Evolutionary conservation across 208 protist species (phyloP), one percentile per base, ranked within the genome.

Genomic region (Trypanosoma grayi): DNA sequence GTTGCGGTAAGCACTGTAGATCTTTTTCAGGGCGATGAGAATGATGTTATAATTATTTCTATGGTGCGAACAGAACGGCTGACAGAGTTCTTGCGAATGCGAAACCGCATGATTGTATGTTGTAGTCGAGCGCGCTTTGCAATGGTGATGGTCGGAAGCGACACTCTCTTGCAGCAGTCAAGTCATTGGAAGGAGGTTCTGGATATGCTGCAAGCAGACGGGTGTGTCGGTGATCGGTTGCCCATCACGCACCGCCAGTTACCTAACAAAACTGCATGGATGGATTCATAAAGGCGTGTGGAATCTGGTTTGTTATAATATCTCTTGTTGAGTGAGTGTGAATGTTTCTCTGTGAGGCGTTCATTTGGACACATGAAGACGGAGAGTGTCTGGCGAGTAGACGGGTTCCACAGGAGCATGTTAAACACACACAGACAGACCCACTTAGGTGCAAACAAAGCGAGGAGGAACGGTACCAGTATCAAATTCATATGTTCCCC

Each of bases 1-100:
- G 79, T 95, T 28, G 74, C 66, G 2, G 83, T 98, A 39, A 81
- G 78, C 54, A 98, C 96, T 30, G 88, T 99, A 5, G 96, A 98
- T 75, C 86, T 96, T 20, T 98, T 89, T 76, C 97, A 99, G 60
- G 97, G 97, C 18, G 91, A 97, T 53, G 96, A 98, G 76, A 93
- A 92, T 47, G 91, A 98, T 50, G 58, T 98, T 27, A 84, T 98
- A 13, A 81, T 99, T 47, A 61, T 98, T 28, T 97, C 92, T 2
- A 60, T 97, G 25, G 95, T 98, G 37, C 87, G 97, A 3, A 97
- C 89, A 33, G 94, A 96, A 64, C 81, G 79, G 50, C 55, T 94
- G 62, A 98, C 97, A 22, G 95, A 98, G 34, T 99, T 99, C 59
- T 79, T 98, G 46, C 75, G 81, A 27, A 93, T 88, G 48, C 72